phyloP scores from a whole-genome alignment of 352 stramenopile species.

The Globisporangium ultimum region DNA sequence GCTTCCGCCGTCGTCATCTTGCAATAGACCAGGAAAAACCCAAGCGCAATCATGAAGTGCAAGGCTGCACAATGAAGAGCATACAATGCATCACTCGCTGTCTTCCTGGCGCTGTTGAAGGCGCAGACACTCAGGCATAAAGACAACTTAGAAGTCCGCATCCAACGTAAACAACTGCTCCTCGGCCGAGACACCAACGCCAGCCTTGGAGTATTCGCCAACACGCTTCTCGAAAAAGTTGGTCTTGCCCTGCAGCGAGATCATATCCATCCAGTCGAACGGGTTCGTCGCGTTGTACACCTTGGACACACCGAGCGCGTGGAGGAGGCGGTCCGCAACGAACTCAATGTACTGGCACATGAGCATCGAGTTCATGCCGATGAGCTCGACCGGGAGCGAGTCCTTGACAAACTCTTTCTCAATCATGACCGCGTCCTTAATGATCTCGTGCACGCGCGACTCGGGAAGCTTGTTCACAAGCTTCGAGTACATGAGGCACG shows the following conservation, averaged over 20 bases:
- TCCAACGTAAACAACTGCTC: conserved; percentile 93
- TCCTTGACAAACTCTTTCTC: conserved; percentile 98
- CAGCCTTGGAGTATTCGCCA: conserved; percentile 98
- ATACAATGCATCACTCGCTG: no score
- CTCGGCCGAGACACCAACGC: conserved; percentile 88
- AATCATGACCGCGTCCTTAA: conserved; percentile 95
- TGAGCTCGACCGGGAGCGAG: conserved; percentile 97
- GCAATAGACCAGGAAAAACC: background rate
- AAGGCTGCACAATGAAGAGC: no score
- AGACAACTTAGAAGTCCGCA: conserved; percentile 86
- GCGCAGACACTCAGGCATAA: background rate
- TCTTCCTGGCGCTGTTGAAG: no score
- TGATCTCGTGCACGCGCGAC: conserved; percentile 92
- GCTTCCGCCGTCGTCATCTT: background rate
- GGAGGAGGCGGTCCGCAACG: conserved; percentile 94
- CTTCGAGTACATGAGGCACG: conserved; percentile 98
- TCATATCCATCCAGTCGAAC: conserved; percentile 99
- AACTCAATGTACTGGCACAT: conserved; percentile 99
- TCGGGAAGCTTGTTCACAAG: conserved; percentile 96
- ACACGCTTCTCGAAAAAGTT: conserved; percentile 99
- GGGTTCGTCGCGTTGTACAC: conserved; percentile 94
- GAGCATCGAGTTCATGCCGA: conserved; percentile 98
- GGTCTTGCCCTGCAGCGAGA: conserved; percentile 97
- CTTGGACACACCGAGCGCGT: conserved; percentile 90
- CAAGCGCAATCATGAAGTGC: no score